These are phyloP conservation scores for Penicillium riverlandense DNA, from an alignment of 495 filamentous ascomycete species.

Conservation along the genomic window DNA sequence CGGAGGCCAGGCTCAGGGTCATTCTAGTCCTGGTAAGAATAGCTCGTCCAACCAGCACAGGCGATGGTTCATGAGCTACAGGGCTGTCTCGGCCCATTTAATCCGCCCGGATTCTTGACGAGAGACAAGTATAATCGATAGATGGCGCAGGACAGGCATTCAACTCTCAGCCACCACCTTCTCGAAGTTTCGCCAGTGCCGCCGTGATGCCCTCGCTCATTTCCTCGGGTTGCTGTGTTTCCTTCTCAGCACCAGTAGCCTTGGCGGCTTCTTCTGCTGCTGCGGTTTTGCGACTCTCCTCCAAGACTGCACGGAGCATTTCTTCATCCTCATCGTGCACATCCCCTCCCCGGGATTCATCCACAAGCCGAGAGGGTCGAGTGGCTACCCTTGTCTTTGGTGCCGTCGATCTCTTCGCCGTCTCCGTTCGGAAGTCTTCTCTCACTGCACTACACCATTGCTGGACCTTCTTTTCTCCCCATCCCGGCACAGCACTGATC, in stretches of 20 bases:
- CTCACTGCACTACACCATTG: constrained; percentile 73
- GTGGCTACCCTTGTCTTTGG: constrained; percentile 7
- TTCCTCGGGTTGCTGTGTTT: constrained; percentile 5
- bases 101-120: too few species aligned
- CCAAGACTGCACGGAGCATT: constrained; percentile 12
- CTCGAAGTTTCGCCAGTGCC: constrained; percentile 14
- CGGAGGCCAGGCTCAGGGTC: too few species aligned
- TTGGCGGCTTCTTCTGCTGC: constrained; percentile 2
- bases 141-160: too few species aligned
- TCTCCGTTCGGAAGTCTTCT: constrained; percentile 73
- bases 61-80: too few species aligned
- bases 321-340: constrained; percentile 17
- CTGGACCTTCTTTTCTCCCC: constrained; percentile 92
- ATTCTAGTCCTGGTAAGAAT: too few species aligned
- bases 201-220: constrained; percentile 21
- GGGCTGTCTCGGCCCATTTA: too few species aligned
- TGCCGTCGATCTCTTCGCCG: constrained; percentile 50
- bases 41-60: too few species aligned
- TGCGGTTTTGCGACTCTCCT: constrained; percentile 4
- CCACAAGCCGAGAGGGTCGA: constrained; percentile 10
- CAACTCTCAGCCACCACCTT: background rate
- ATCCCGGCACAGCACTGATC: constrained; percentile 71
- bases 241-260: background rate
- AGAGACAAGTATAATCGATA: too few species aligned
- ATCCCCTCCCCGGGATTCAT: constrained; percentile 26